Evolutionary conservation across 2,329 filamentous ascomycete species (phyloP), one percentile per base, ranked within the genome.

Genomic region (Talaromyces sp.): DNA sequence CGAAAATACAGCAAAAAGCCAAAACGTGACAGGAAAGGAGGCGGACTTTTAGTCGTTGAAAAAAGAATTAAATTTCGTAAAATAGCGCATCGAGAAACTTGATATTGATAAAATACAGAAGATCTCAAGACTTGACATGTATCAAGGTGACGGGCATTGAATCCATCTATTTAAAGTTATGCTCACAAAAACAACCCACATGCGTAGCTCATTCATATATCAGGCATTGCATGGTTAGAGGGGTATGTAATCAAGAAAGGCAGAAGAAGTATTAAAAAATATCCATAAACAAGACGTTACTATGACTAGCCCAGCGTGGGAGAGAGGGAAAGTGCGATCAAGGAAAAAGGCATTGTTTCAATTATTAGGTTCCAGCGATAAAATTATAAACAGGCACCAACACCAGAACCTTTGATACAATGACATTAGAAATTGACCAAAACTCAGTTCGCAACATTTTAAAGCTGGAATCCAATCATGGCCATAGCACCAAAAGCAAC

Each of bases 381-480:
- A 39, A 39, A 2, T 62, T 50, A 31, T 62, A 9, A 27, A 54
- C 37, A 54, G 22, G 48, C 16, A 35, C 7, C 22, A 56, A 62
- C n/a, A 37, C 47, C 35, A 39, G 27, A 50, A 57, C 35, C 22
- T 11, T 57, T 63, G 27, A 57, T 45, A 56, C 61, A 63, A 57
- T 47, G 41, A 24, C 19, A 19, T 47, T n/a, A 24, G 6, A 22
- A 43, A 22, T 43, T 41, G 24, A 56, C 52, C 39, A 8, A 59
- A 31, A 41, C 8, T 22, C 50, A 27, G 22, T 2, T 64, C 33
- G 41, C 24, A 31, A 24, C 65, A 43, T 64, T 61, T 71, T 68
- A 72, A 54, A 72, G 58, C 65, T 72, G 70, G 67, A 73, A 68
- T 41, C 67, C 69, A 60, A 67, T 62, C 22, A 68, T 67, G 56